Base-by-base conservation (phyloP, 2,329 filamentous ascomycete species). In the Diaporthe vexans region DNA sequence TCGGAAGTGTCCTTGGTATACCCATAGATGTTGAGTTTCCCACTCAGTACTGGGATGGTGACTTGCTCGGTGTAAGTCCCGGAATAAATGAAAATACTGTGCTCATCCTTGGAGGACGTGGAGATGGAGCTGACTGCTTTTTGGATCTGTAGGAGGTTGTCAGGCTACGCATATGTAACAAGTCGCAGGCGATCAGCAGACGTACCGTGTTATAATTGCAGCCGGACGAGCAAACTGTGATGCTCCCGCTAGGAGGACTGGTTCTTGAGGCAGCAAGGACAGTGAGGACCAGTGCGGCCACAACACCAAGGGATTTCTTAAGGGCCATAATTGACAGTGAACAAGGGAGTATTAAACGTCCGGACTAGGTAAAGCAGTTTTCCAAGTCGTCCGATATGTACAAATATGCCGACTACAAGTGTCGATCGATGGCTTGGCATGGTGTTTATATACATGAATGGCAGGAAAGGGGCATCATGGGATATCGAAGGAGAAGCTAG, bases 61-160 rank as follows among this genome's bases (percentile, higher is more conserved):
- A 91, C 88, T 80, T 91, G 89, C 79, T 91, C 89, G 17, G 82
- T 82, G 82, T 91, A 91, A 54, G 87, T 90, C 6, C 90, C 89
- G 57, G 86, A 70, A 35, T 71, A 75, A 65, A 76, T 76, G 69
- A 72, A 76, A 52, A 76, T 76, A 56, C 57, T 61, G 57, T 72
- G 68, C 35, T 63, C 69, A 21, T 33, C 29, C 3, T 70, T 68
- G 37, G 73, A 72, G 21, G 72, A 74, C 17, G 73, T 70, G 72
- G 48, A 33, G 35, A 76, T 70, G 33, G 74, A 74, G 58, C 73
- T 70, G 57, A 76, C 74, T 51, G 74, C 74, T 24, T 59, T 57
- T 61, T 76, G 74, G 37, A 76, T 65, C 74, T 76, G 61, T 51
- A 11, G 4, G n/a, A 35, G 4, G 21, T 3, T 37, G 35, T 72